phyloP scores from a whole-genome alignment of 2,329 filamentous ascomycete genomes.

The Fusarium equiseti region DNA sequence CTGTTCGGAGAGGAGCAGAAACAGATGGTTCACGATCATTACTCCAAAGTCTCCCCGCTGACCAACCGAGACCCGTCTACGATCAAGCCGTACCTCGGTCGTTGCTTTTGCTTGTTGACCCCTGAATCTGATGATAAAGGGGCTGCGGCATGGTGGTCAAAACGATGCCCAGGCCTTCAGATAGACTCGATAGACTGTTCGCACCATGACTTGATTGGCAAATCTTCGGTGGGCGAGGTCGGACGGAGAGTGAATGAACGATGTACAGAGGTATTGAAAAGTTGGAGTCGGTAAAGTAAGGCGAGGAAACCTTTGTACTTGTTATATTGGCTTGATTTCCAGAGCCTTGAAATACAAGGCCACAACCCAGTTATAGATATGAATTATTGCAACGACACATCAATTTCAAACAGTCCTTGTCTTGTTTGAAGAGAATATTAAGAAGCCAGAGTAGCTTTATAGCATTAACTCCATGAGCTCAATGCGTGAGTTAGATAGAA shows the following conservation, averaged over 20 bases:
- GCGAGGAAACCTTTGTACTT: neutral
- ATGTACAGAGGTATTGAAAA: neutral
- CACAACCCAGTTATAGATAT: too few relatives aligned
- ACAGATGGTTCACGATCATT: slow-evolving; percentile 2
- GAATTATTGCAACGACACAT: too few relatives aligned
- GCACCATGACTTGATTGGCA: neutral
- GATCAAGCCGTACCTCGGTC: neutral
- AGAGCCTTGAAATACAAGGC: too few relatives aligned
- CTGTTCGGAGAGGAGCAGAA: neutral
- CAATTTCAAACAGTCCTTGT: too few relatives aligned
- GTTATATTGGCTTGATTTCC: too few relatives aligned
- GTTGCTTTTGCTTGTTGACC: neutral
- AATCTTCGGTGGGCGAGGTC: neutral
- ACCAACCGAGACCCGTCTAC: neutral
- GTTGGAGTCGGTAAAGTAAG: neutral
- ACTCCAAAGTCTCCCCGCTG: neutral
- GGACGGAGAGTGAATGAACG: neutral
- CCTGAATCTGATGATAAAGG: neutral
- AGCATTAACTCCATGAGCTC: too few relatives aligned
- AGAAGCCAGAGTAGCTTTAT: too few relatives aligned
- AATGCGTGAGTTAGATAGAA: too few relatives aligned
- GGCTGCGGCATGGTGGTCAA: neutral
- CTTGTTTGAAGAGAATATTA: too few relatives aligned
- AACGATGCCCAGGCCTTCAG: neutral
- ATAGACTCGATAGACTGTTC: neutral